Evolutionary conservation across 2,329 filamentous ascomycete species (phyloP).

Genomic region (Neofusicoccum sp.): DNA sequence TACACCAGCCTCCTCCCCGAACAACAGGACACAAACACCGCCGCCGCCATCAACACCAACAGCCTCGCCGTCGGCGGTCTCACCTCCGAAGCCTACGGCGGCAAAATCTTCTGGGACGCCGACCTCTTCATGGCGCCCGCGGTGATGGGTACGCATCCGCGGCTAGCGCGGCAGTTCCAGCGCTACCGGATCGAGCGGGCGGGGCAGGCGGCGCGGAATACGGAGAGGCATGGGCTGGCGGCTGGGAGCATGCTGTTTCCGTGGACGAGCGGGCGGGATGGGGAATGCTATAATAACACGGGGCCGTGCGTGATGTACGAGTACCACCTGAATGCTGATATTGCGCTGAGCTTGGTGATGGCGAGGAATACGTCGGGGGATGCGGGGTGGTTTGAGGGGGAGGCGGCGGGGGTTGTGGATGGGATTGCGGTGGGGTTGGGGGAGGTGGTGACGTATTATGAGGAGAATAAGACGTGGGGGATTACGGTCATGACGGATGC

Average conservation of each 20-base stretch:
- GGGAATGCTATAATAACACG: conserved; percentile 62
- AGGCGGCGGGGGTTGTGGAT: conserved; percentile 63
- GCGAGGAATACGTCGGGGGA: conserved; percentile 62
- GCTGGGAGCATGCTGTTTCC: conserved; percentile 50
- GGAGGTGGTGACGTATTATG: conserved; percentile 59
- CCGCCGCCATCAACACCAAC: conserved; percentile 47
- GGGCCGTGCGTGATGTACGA: conserved; percentile 67
- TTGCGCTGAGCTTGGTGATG: conserved; percentile 61
- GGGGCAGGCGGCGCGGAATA: conserved; percentile 57
- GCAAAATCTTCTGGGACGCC: conserved; percentile 65
- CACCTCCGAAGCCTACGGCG: conserved; percentile 65
- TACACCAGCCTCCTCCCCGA: conserved; percentile 57
- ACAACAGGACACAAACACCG: conserved; percentile 54
- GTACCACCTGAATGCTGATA: conserved; percentile 70
- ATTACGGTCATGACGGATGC: conserved; percentile 53
- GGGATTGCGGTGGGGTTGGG: conserved; percentile 62
- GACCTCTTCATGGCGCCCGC: conserved; percentile 69
- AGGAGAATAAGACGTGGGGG: conserved; percentile 27
- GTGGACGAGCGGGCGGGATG: conserved; percentile 66
- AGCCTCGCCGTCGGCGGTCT: conserved; percentile 69
- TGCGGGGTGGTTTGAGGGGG: conserved; percentile 52
- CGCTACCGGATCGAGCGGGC: conserved; percentile 62
- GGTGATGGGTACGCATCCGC: conserved; percentile 61
- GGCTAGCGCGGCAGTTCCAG: conserved; percentile 61
- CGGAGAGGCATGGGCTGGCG: conserved; percentile 38